Evolutionary conservation across 192 early-diverging fungal genomes (phyloP).

Genomic region (Coemansia sp.): DNA sequence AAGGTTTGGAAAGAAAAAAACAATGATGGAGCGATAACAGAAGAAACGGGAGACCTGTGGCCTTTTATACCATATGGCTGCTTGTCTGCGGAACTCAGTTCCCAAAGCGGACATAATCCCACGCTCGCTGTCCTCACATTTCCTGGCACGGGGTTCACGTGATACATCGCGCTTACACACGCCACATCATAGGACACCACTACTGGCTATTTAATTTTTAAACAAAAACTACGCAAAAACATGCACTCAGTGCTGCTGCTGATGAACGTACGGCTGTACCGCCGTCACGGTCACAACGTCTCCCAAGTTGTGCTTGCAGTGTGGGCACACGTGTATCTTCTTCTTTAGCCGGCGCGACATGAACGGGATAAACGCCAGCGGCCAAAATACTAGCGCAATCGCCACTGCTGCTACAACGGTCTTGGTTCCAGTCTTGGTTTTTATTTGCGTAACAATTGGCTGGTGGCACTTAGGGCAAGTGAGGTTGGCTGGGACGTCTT

Average conservation of each 20-base stretch:
- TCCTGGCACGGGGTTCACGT: conserved; percentile 10
- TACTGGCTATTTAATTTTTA: not conserved
- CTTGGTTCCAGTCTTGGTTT: conserved; percentile 21
- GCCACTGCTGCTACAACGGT: conserved; percentile 43
- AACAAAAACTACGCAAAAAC: not conserved
- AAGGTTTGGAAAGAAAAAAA: not conserved
- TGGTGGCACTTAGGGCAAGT: conserved; percentile 36
- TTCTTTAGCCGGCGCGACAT: conserved; percentile 37
- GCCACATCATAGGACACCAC: not conserved
- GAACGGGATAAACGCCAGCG: conserved; percentile 41
- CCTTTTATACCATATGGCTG: not conserved
- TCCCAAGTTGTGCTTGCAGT: conserved; percentile 38
- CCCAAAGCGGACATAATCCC: not conserved
- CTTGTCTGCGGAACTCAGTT: not conserved
- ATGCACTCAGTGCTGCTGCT: not conserved
- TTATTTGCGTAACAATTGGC: conserved; percentile 31
- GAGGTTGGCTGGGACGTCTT: conserved; percentile 29
- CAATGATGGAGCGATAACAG: not conserved
- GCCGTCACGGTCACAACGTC: conserved; percentile 36
- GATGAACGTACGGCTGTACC: conserved; percentile 1
- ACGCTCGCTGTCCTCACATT: not conserved
- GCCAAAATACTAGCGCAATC: conserved; percentile 42
- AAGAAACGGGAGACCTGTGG: not conserved
- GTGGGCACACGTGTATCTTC: conserved; percentile 35
- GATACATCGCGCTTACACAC: not conserved